A percentile compares a stretch with the other conserved stretches of the same genome.
These are phyloP conservation scores for Curvularia spicifera DNA, from an alignment of 2,329 filamentous ascomycete genomes.

Conservation along the genomic window DNA sequence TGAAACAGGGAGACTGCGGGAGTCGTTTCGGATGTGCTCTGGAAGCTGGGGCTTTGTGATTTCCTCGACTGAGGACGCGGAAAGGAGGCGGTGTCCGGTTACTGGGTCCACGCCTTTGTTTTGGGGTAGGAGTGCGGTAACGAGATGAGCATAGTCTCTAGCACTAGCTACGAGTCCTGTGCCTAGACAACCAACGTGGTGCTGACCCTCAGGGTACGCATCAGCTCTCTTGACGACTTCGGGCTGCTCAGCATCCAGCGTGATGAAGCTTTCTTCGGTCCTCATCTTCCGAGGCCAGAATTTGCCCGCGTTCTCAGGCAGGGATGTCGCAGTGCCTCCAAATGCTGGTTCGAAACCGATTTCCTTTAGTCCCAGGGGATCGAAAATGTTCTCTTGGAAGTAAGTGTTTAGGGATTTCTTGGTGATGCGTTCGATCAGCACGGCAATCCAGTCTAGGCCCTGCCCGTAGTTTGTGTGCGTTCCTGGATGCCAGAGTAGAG, in stretches of 20 bases:
- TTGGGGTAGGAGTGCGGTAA: constrained; percentile 24
- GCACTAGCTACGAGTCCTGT: constrained; percentile 28
- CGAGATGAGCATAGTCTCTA: constrained; percentile 23
- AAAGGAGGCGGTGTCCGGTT: constrained; percentile 20
- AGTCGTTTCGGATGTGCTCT: constrained; percentile 20
- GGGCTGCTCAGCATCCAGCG: constrained; percentile 18
- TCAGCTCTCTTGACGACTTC: constrained; percentile 12
- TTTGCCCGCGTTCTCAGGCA: constrained; percentile 6
- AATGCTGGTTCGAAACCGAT: constrained; percentile 26
- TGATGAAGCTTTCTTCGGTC: constrained; percentile 45
- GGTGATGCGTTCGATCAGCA: constrained; percentile 54
- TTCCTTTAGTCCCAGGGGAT: constrained; percentile 18
- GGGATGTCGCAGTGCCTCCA: constrained; percentile 51
- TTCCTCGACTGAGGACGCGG: constrained; percentile 14
- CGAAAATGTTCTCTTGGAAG: constrained; percentile 30
- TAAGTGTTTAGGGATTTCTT: constrained; percentile 44
- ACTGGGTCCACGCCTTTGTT: constrained; percentile 29
- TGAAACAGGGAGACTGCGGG: constrained; percentile 31
- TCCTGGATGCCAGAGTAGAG: constrained; percentile 51
- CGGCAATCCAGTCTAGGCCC: constrained; percentile 58
- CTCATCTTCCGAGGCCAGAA: constrained; percentile 64
- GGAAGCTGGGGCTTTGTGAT: constrained; percentile 26
- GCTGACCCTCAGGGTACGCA: constrained; percentile 23
- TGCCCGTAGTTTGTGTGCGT: constrained; percentile 59
- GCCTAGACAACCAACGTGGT: constrained; percentile 27